Evolutionary conservation across 2,329 filamentous ascomycete species (phyloP).

Genomic region (Fusarium staphyleae): DNA sequence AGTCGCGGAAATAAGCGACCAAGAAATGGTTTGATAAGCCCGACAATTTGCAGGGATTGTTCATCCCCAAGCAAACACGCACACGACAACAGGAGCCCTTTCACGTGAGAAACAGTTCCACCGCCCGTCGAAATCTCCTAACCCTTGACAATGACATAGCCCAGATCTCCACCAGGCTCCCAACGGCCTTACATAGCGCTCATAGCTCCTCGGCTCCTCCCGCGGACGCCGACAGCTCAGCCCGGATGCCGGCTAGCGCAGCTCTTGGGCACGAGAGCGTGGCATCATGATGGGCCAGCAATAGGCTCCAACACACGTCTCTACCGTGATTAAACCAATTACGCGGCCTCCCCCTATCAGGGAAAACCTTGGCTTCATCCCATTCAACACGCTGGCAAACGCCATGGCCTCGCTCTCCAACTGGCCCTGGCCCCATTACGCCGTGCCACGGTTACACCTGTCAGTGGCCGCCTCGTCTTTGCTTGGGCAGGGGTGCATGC

Average conservation of each 20-base stretch:
- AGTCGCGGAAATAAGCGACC: background rate
- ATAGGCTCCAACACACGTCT: constrained; percentile 10
- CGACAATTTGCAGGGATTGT: background rate
- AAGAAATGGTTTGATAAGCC: background rate
- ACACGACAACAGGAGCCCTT: background rate
- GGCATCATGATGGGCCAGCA: constrained; percentile 26
- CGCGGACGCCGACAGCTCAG: background rate
- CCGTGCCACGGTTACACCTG: constrained; percentile 7
- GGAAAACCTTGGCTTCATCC: background rate
- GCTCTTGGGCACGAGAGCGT: background rate
- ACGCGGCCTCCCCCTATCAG: background rate
- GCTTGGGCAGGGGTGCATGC: constrained; percentile 16
- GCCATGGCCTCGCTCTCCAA: too few relatives aligned
- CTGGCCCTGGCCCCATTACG: background rate
- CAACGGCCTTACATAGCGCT: too few relatives aligned
- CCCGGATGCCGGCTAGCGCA: background rate
- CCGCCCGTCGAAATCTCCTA: background rate
- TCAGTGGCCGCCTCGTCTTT: constrained; percentile 3
- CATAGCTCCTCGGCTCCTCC: background rate
- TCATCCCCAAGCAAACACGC: too few relatives aligned
- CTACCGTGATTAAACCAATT: too few relatives aligned
- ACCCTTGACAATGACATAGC: background rate
- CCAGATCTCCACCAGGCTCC: background rate
- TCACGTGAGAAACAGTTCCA: background rate
- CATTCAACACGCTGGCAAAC: background rate